Conservation (phyloP, 2,329 filamentous ascomycete species). For the Phyllosticta citrichinensis region DNA sequence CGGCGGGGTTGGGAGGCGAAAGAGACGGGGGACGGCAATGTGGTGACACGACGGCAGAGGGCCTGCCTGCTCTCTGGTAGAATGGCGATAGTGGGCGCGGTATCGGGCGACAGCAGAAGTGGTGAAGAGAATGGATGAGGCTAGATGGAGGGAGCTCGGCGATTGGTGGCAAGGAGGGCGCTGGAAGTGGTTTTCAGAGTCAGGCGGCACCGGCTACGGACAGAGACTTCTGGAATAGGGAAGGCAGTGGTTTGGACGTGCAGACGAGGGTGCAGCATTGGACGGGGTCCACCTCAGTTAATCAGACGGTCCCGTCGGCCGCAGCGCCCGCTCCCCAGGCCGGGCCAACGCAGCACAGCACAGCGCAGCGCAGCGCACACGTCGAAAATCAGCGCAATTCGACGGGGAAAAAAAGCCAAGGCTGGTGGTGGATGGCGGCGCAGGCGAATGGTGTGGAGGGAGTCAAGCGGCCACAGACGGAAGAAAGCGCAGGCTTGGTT, state of each 20-base stretch:
- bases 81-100: constrained; percentile 5
- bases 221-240: constrained; percentile 4
- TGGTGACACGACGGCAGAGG: constrained; percentile 18
- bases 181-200: not conserved
- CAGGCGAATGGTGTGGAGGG: not conserved
- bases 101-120: constrained; percentile 1
- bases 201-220: not conserved
- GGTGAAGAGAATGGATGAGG: constrained; percentile 5
- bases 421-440: no score
- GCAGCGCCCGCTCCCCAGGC: no score
- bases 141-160: not conserved
- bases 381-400: not conserved
- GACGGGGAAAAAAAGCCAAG: not conserved
- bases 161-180: constrained; percentile 1
- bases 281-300: not conserved
- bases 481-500: not conserved
- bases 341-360: not conserved
- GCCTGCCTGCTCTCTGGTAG: not conserved
- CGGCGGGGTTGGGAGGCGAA: constrained; percentile 12
- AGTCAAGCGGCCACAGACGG: not conserved
- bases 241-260: constrained; percentile 1
- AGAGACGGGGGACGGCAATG: constrained; percentile 11
- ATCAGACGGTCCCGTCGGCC: not conserved
- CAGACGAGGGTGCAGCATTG: not conserved
- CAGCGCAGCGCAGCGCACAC: not conserved